Evolutionary conservation across 2,329 filamentous ascomycete genomes (phyloP).

Genomic region (Stromatinia cepivora): DNA sequence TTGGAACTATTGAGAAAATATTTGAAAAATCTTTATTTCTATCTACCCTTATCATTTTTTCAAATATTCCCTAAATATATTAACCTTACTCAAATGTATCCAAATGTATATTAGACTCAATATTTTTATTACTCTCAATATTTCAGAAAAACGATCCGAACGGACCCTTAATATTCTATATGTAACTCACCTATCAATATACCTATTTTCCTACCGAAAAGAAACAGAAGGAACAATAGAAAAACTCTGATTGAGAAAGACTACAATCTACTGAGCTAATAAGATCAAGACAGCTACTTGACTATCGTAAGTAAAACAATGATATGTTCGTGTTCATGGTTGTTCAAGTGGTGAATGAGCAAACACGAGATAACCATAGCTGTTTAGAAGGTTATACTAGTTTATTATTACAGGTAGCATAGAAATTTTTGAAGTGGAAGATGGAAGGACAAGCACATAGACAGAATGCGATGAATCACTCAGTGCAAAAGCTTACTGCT

Average conservation of each 20-base stretch:
- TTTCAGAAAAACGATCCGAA: too few relatives aligned
- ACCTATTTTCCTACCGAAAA: not conserved
- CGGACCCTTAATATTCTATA: too few relatives aligned
- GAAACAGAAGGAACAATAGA: not conserved
- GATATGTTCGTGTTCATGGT: not conserved
- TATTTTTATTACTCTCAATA: too few relatives aligned
- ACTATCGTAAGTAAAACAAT: not conserved
- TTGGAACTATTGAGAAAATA: too few relatives aligned
- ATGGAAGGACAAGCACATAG: not conserved
- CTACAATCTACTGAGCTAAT: not conserved
- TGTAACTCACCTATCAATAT: too few relatives aligned
- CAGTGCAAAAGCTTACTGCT: not conserved
- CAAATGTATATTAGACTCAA: too few relatives aligned
- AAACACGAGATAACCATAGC: not conserved
- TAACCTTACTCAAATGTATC: too few relatives aligned
- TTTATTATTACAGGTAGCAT: not conserved
- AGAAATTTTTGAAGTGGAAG: not conserved
- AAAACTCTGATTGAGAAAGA: not conserved
- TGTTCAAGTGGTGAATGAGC: not conserved
- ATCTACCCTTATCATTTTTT: too few relatives aligned
- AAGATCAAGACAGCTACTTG: not conserved
- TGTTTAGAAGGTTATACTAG: not conserved
- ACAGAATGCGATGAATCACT: not conserved
- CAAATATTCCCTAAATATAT: too few relatives aligned
- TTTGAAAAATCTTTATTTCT: too few relatives aligned